Evolutionary conservation across 495 filamentous ascomycete genomes (phyloP).

Genomic region (Penicillium tannophilum): DNA sequence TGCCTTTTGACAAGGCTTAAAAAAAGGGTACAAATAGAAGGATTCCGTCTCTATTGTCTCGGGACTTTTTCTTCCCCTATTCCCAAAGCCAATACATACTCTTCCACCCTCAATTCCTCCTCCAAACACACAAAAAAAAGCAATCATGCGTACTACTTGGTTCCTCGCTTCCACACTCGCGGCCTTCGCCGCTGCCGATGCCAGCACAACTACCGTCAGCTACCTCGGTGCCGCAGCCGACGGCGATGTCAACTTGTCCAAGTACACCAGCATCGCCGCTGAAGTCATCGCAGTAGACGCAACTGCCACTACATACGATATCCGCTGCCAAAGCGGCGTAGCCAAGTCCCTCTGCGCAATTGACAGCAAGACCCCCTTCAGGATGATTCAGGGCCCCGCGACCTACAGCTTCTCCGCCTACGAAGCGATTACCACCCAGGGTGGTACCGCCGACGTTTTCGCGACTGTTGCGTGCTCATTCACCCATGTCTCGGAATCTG

Average conservation of each 20-base stretch:
- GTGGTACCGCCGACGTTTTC: background rate
- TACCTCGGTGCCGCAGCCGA: background rate
- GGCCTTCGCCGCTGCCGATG: slow-evolving; percentile 2
- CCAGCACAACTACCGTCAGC: background rate
- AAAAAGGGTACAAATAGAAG: background rate
- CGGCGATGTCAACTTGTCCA: background rate
- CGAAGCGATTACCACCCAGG: background rate
- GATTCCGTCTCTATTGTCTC: background rate
- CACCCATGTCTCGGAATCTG: slow-evolving; percentile 2
- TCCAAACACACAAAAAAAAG: background rate
- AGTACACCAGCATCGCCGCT: background rate
- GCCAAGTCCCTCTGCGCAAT: background rate
- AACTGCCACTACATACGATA: slow-evolving; percentile 7
- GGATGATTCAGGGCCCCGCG: slow-evolving; percentile 4
- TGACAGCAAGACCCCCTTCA: background rate
- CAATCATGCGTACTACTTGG: slow-evolving; percentile 3
- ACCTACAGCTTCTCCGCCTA: background rate
- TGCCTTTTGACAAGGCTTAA: background rate
- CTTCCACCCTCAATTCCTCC: background rate
- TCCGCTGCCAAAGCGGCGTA: slow-evolving; percentile 1
- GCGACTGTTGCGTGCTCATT: background rate
- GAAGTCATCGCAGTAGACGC: background rate
- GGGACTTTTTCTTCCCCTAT: background rate
- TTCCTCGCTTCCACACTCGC: slow-evolving; percentile 3
- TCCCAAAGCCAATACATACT: background rate